Percentiles rank a stretch among this genome's conserved stretches.
Evolutionary conservation across 768 basidiomycete species (phyloP).

Genomic region (Agaricus sinodeliciosus): DNA sequence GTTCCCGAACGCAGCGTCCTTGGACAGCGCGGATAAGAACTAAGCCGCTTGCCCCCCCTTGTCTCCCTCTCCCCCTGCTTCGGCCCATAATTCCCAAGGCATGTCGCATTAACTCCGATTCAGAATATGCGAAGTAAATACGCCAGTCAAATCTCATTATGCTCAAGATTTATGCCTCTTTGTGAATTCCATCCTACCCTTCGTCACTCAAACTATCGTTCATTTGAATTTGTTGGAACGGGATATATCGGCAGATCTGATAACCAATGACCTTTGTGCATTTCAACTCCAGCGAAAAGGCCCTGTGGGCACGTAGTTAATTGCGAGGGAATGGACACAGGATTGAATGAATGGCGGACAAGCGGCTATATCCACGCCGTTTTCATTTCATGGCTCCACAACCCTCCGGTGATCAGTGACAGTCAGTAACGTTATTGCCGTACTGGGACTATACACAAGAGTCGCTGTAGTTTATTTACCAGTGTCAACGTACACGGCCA

Average conservation of each 20-base stretch:
- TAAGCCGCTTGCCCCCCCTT: neutral
- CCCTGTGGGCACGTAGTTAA: neutral
- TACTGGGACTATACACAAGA: neutral
- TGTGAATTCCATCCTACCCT: neutral
- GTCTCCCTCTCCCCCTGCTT: neutral
- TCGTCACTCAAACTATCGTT: constrained; percentile 1
- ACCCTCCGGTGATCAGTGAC: neutral
- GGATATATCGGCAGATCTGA: neutral
- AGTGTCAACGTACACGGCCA: neutral
- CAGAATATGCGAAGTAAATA: constrained; percentile 2
- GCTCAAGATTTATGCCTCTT: constrained; percentile 7
- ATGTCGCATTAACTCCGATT: constrained; percentile 17
- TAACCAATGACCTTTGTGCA: neutral
- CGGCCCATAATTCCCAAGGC: constrained; percentile 3
- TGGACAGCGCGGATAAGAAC: constrained; percentile 16
- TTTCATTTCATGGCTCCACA: neutral
- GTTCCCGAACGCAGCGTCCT: constrained; percentile 14
- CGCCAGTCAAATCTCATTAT: neutral
- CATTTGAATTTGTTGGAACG: neutral
- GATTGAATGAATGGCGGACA: neutral
- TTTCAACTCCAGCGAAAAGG: constrained; percentile 4
- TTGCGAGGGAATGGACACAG: neutral
- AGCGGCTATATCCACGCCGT: neutral
- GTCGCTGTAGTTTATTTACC: neutral
- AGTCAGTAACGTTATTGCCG: neutral